These are phyloP conservation scores for Zymoseptoria ardabiliae DNA, from an alignment of 2,329 filamentous ascomycete genomes.

Conservation along the genomic window DNA sequence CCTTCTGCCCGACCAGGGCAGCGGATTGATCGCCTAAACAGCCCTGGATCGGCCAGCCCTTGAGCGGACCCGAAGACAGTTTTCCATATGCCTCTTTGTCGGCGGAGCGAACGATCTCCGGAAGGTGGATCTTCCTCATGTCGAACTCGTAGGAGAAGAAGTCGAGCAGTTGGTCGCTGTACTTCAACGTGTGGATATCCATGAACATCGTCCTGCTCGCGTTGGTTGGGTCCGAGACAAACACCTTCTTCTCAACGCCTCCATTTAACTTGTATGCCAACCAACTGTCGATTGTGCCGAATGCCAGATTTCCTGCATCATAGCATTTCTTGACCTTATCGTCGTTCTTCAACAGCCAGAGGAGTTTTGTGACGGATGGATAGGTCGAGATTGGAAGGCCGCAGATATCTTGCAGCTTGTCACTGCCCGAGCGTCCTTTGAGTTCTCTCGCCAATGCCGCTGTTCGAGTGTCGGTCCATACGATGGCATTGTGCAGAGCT, in stretches of 20 bases:
- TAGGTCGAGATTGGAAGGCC: conserved; percentile 84
- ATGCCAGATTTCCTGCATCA: conserved; percentile 70
- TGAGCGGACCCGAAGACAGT: conserved; percentile 57
- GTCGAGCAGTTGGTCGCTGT: conserved; percentile 68
- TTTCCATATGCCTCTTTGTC: conserved; percentile 65
- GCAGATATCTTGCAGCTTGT: conserved; percentile 62
- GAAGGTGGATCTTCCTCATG: conserved; percentile 62
- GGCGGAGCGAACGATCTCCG: conserved; percentile 75
- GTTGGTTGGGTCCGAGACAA: conserved; percentile 82
- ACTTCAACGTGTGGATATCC: conserved; percentile 73
- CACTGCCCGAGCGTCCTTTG: conserved; percentile 58
- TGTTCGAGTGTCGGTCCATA: conserved; percentile 84
- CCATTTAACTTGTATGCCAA: conserved; percentile 78
- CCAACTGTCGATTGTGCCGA: conserved; percentile 86
- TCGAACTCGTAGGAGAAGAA: conserved; percentile 67
- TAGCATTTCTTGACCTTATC: conserved; percentile 65
- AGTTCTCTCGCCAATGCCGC: conserved; percentile 68
- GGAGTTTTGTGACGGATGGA: conserved; percentile 78
- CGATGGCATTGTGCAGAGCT: conserved; percentile 75
- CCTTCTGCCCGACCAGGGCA: conserved; percentile 63
- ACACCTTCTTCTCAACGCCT: conserved; percentile 54
- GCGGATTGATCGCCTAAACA: conserved; percentile 83
- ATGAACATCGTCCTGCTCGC: conserved; percentile 92
- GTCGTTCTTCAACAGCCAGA: conserved; percentile 72
- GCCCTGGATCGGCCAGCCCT: conserved; percentile 66